These are phyloP conservation scores for Tetrapisispora arboricola DNA, from an alignment of 805 yeast genomes.

Conservation along the genomic window DNA sequence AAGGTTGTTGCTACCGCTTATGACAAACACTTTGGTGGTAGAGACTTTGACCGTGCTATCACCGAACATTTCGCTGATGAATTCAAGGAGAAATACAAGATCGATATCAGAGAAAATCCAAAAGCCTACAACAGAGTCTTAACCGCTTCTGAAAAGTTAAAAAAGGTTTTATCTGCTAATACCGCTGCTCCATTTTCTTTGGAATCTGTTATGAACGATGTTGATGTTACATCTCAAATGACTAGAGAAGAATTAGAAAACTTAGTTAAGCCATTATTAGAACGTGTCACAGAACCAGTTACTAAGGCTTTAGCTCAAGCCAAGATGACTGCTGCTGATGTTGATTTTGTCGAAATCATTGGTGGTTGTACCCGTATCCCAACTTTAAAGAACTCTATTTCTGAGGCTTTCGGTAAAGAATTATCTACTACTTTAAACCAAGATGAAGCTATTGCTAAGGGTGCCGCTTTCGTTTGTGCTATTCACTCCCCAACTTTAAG, in stretches of 20 bases:
- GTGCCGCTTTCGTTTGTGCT: conserved; percentile 97
- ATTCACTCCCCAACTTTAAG: conserved; percentile 96
- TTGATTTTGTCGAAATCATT: conserved; percentile 85
- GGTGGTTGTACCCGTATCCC: conserved; percentile 99
- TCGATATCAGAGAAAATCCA: conserved; percentile 80
- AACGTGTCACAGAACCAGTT: conserved; percentile 63
- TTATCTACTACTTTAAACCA: conserved; percentile 93
- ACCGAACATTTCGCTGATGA: conserved; percentile 90
- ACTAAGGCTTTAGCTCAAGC: conserved; percentile 75
- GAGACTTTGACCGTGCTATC: conserved; percentile 86
- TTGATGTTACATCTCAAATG: conserved; percentile 83
- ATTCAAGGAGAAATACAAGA: conserved; percentile 83
- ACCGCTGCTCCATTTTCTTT: conserved; percentile 84
- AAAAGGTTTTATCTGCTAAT: conserved; percentile 94
- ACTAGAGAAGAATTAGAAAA: conserved; percentile 88
- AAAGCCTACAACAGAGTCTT: conserved; percentile 91
- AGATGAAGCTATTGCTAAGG: conserved; percentile 97
- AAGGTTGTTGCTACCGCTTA: conserved; percentile 82
- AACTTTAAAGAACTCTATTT: conserved; percentile 66
- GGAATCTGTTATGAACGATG: conserved; percentile 94
- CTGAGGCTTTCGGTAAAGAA: conserved; percentile 70
- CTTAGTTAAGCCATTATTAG: conserved; percentile 69
- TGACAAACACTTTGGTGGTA: conserved; percentile 95
- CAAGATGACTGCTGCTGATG: conserved; percentile 54
- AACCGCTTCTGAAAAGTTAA: conserved; percentile 82